phyloP scores from a whole-genome alignment of 306 rosid genomes.

The Rosa lucieae region DNA sequence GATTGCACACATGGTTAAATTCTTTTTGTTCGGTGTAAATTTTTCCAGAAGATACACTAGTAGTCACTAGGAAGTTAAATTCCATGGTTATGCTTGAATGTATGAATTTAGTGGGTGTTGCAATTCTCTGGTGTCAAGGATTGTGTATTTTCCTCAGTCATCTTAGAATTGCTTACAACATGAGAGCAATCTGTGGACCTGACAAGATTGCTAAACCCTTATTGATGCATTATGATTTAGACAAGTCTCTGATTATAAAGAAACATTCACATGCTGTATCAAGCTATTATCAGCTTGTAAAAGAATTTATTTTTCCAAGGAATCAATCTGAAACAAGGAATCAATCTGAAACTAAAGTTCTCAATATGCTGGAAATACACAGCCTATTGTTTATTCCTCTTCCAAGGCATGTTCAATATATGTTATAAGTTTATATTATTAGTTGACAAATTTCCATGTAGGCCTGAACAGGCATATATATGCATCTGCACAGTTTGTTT shows the following conservation, averaged over 20 bases:
- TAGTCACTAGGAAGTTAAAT: neutral
- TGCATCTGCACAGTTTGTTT: neutral
- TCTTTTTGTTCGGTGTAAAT: neutral
- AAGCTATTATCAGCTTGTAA: neutral
- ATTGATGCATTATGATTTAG: neutral
- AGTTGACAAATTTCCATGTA: conserved; percentile 3
- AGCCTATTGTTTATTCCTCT: neutral
- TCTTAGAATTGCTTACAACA: neutral
- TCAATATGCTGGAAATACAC: neutral
- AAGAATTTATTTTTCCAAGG: neutral
- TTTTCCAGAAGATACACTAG: neutral
- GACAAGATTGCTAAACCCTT: neutral
- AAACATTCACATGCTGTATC: neutral
- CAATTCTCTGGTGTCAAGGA: neutral
- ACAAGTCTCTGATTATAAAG: neutral
- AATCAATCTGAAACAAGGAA: neutral
- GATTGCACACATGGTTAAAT: neutral
- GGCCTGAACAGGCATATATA: neutral
- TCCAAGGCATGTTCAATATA: neutral
- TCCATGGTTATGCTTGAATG: neutral
- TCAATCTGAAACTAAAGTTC: neutral
- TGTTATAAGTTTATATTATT: neutral
- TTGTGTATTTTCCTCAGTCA: neutral
- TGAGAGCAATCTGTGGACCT: neutral
- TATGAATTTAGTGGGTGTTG: conserved; percentile 7